Evolutionary conservation across 192 early-diverging fungal species (phyloP).

Genomic region (Coemansia biformis): DNA sequence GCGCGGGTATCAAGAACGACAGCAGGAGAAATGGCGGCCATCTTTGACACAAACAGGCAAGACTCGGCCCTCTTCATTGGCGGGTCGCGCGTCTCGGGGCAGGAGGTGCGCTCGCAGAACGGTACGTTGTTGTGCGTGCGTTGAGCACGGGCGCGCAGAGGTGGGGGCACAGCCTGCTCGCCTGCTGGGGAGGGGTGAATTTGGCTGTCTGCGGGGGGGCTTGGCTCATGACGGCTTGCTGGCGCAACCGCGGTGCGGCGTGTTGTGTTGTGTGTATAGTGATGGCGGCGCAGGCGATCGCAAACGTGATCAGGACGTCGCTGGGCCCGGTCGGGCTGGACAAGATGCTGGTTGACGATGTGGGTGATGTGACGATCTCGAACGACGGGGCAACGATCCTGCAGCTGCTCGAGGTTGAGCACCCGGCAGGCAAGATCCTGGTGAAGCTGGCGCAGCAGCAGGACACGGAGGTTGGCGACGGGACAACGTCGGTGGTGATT

Average conservation of each 20-base stretch:
- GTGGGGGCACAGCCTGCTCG: background rate
- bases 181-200: too few relatives aligned
- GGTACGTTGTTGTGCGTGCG: constrained; percentile 70
- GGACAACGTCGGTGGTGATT: constrained; percentile 98
- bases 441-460: constrained; percentile 99
- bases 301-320: constrained; percentile 98
- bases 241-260: background rate
- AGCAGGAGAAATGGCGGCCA: constrained; percentile 35
- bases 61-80: constrained; percentile 71
- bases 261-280: constrained; percentile 58
- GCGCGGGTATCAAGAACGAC: background rate
- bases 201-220: too few relatives aligned
- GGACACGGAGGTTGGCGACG: constrained; percentile 99
- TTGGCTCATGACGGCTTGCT: too few relatives aligned
- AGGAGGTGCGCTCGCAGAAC: constrained; percentile 89
- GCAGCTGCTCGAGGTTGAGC: constrained; percentile 94
- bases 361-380: constrained; percentile 98
- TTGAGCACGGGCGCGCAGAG: background rate
- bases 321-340: constrained; percentile 98
- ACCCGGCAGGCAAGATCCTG: constrained; percentile 93
- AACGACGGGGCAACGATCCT: constrained; percentile 99
- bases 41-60: constrained; percentile 47
- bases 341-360: constrained; percentile 99
- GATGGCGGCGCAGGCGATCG: constrained; percentile 88
- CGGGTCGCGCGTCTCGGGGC: constrained; percentile 84